Percentiles rank a stretch among this genome's conserved stretches.
Conservation (phyloP, 495 filamentous ascomycete genomes). For the Oidiodendron maius region DNA sequence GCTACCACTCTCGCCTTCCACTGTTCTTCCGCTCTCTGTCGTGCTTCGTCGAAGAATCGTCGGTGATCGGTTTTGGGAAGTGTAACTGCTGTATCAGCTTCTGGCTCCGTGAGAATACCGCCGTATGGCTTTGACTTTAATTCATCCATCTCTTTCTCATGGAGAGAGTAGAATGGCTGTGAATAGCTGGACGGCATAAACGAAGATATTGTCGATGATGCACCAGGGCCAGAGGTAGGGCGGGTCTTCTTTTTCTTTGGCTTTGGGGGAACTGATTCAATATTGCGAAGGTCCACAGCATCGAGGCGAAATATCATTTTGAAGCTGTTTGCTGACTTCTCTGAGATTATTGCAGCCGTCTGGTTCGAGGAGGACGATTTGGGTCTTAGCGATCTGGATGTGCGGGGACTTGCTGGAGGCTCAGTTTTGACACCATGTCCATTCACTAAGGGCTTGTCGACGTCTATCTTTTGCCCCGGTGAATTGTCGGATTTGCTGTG, state of each 20-base stretch:
- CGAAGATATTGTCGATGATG: slow-evolving; percentile 37
- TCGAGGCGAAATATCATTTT: slow-evolving; percentile 57
- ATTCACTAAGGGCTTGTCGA: slow-evolving; percentile 12
- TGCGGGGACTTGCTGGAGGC: slow-evolving; percentile 11
- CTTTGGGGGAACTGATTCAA: slow-evolving; percentile 43
- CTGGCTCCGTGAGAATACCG: slow-evolving; percentile 80
- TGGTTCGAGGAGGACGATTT: slow-evolving; percentile 17
- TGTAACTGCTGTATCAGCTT: slow-evolving; percentile 87
- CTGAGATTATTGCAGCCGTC: slow-evolving; percentile 26
- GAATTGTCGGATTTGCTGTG: slow-evolving; percentile 8
- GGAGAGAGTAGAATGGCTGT: slow-evolving; percentile 74
- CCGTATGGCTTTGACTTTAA: slow-evolving; percentile 91
- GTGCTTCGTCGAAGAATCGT: slow-evolving; percentile 78
- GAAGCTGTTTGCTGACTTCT: slow-evolving; percentile 35
- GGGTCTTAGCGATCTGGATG: slow-evolving; percentile 30
- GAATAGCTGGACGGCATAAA: slow-evolving; percentile 52
- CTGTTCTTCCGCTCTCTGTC: slow-evolving; percentile 83
- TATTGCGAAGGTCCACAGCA: slow-evolving; percentile 49
- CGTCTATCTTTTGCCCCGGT: neutral
- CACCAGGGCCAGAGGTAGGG: slow-evolving; percentile 21
- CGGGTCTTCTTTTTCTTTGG: slow-evolving; percentile 39
- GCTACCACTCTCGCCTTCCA: slow-evolving; percentile 62
- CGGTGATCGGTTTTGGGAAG: slow-evolving; percentile 75
- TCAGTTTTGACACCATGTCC: slow-evolving; percentile 12
- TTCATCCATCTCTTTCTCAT: slow-evolving; percentile 84